Percentiles rank a stretch among this genome's conserved stretches.
Conservation (phyloP, 2,329 filamentous ascomycete species). For the Neopestalotiopsis rosae region DNA sequence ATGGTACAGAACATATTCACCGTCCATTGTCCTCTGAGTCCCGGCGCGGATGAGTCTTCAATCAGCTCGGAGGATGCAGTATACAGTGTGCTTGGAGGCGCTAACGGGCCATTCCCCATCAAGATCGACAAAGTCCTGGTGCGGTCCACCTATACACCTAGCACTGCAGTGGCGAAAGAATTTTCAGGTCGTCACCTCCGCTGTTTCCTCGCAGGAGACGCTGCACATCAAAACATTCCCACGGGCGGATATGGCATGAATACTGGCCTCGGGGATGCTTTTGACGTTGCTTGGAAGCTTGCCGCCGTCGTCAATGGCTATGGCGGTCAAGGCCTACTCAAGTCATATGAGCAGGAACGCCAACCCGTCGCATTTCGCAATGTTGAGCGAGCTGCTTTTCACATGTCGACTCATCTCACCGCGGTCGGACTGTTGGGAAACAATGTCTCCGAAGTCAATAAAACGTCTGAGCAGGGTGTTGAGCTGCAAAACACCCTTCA, state of each 20-base stretch:
- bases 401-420: neutral
- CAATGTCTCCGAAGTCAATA: neutral
- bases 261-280: slow-evolving; percentile 40
- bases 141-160: neutral
- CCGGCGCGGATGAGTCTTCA: neutral
- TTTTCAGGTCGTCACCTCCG: neutral
- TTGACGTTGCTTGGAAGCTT: slow-evolving; percentile 50
- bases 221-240: neutral
- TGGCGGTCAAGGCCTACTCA: slow-evolving; percentile 32
- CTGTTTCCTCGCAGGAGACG: neutral
- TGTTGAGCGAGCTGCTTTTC: neutral
- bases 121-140: neutral
- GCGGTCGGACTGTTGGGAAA: neutral
- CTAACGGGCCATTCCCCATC: neutral
- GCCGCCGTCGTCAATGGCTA: slow-evolving; percentile 35
- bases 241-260: slow-evolving; percentile 15
- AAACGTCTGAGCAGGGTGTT: neutral
- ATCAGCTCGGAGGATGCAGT: neutral
- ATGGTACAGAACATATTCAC: neutral
- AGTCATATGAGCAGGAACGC: slow-evolving; percentile 45
- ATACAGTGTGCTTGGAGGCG: neutral
- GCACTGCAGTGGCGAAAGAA: neutral
- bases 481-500: neutral
- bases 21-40: neutral
- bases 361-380: slow-evolving; percentile 35